Evolutionary conservation across 768 basidiomycete genomes (phyloP), one percentile per base, ranked within the genome.

Genomic region (Hortiboletus flavorubellus): DNA sequence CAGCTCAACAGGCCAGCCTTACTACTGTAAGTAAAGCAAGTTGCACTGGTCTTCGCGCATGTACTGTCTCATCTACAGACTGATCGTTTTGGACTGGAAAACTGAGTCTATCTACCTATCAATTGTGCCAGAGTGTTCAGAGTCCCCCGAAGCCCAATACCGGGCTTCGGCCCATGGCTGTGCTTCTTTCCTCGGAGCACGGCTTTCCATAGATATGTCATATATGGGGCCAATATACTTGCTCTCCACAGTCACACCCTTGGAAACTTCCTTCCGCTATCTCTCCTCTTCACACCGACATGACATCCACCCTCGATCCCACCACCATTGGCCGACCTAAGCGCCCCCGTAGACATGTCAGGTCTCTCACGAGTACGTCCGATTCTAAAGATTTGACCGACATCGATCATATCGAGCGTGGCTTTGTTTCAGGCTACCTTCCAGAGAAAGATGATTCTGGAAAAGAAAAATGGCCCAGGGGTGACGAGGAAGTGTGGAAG

Each of bases 381-480:
- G 1, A n/a, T 15, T 21, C 40, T 3, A 16, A 40, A 29, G 12
- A 31, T n/a, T 21, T 3, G 33, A 16, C 56, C 44, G 31, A 26
- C 15, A 7, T 11, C 15, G 48, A 38, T 12, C 26, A 43, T n/a
- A 49, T 58, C 44, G 6, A 42, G 46, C 14, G 34, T 52, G n/a
- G n/a, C 37, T 21, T 47, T n/a, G 44, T 33, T 59, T 38, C 56
- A 93, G 91, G 87, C 15, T 92, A 91, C 65, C 72, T 86, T 4
- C 88, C 91, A 5, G 91, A 93, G 68, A 81, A 80, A 43, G 89
- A 92, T 64, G 84, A 79, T 4, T 68, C 77, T 43, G 91, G 91
- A 34, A 85, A 89, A 67, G 91, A 92, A 68, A 86, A 86, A 71
- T 93, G 91, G 91, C 91, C 91, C 33, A 78, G 77, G 57, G 91